phyloP scores from a whole-genome alignment of 1,284 basidiomycete genomes.

The Cryptococcus sp. region DNA sequence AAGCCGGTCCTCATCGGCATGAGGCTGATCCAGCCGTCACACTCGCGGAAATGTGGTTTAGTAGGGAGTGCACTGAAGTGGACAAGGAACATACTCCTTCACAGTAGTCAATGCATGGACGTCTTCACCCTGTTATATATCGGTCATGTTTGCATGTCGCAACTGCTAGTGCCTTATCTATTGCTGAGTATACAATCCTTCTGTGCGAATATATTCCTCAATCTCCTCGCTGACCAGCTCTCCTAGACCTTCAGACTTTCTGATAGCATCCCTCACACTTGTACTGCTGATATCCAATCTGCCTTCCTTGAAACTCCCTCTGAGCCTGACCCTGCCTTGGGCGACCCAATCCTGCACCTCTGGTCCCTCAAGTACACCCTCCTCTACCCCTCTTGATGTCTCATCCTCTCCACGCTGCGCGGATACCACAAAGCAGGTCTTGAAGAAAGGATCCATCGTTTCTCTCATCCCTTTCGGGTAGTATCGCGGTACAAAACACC shows the following conservation, averaged over 20 bases:
- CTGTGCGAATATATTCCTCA: conserved; percentile 53
- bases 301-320: conserved; percentile 58
- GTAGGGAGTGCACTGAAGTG: too few relatives aligned
- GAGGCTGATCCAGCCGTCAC: neutral
- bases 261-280: conserved; percentile 58
- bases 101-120: too few relatives aligned
- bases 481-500: conserved; percentile 75
- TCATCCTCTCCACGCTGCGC: conserved; percentile 54
- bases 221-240: conserved; percentile 51
- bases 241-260: conserved; percentile 45
- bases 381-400: conserved; percentile 33
- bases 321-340: conserved; percentile 55
- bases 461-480: conserved; percentile 55
- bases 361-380: conserved; percentile 45
- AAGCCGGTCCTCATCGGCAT: too few relatives aligned
- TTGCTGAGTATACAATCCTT: conserved; percentile 52
- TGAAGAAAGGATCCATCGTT: conserved; percentile 23
- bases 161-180: too few relatives aligned
- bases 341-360: conserved; percentile 54
- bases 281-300: conserved; percentile 66
- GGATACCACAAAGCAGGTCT: conserved; percentile 57
- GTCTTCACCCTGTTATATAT: too few relatives aligned
- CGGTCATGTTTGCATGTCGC: too few relatives aligned
- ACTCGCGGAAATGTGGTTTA: neutral
- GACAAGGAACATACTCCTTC: too few relatives aligned